Evolutionary conservation across 2,329 filamentous ascomycete species (phyloP), one percentile per base, ranked within the genome.

Genomic region (Pyrenophora tritici-repentis): DNA sequence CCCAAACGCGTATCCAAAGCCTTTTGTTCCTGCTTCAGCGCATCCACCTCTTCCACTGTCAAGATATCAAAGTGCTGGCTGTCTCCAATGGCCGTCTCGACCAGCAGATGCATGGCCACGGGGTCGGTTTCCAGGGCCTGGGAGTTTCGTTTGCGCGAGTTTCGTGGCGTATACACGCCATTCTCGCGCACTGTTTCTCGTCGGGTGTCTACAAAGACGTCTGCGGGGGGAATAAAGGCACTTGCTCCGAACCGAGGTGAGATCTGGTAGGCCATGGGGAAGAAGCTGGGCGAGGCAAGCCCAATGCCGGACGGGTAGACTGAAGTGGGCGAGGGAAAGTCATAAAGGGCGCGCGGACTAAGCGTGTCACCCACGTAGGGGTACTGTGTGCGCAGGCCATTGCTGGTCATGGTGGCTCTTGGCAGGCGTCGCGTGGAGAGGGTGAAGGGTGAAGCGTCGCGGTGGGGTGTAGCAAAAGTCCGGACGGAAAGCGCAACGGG

Each of bases 51-150:
- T 70, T 96, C 91, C 62, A 93, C 89, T 0, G 92, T 90, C 55
- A 99, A 73, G 18, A 99, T 86, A 68, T 93, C 87, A 72, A 87
- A 99, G 63, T 86, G 79, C 67, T 86, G 88, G 77, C 91, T 95
- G 75, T 99, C 94, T 53, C 87, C 84, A 53, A 99, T 84, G 16
- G 94, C 94, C 16, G 91, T 97, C 77, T 97, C 93, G 55, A 94
- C 92, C 51, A 99, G 83, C 39, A 99, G 79, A 72, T 97, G 95
- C 71, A 96, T 86, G 63, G 91, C 88, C 37, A 99, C 81, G 0
- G 81, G 81, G 63, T 87, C 84, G 58, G 76, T 79, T 52, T 69
- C 65, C 33, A 72, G 57, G 29, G 59, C 53, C 8, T 68, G 68
- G 13, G 70, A 71, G 50, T 58, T 62, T 9, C 70, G 65, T 42